Evolutionary conservation across 2,329 filamentous ascomycete genomes (phyloP).

Genomic region (Microthyrium microscopicum): DNA sequence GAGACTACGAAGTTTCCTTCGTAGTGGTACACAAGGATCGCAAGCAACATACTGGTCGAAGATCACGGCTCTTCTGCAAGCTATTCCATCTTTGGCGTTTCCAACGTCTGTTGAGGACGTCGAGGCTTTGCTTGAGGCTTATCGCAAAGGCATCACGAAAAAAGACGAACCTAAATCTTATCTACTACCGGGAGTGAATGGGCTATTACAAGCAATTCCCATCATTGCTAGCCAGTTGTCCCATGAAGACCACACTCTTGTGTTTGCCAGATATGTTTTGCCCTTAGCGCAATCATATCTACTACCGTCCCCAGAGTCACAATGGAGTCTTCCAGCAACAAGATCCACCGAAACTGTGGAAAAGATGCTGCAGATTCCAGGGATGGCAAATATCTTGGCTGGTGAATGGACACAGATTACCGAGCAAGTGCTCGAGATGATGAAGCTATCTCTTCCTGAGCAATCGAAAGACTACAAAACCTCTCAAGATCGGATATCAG

Average conservation of each 20-base stretch:
- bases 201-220: constrained; percentile 50
- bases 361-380: constrained; percentile 22
- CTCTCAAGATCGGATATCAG: constrained; percentile 53
- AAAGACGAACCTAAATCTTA: constrained; percentile 61
- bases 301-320: constrained; percentile 25
- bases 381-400: constrained; percentile 20
- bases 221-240: constrained; percentile 24
- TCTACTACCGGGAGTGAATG: constrained; percentile 52
- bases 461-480: constrained; percentile 59
- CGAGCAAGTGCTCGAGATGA: constrained; percentile 42
- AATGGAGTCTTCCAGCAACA: constrained; percentile 33
- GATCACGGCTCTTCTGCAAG: constrained; percentile 43
- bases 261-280: constrained; percentile 31
- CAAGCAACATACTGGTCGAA: constrained; percentile 56
- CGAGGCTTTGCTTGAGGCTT: constrained; percentile 44
- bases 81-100: constrained; percentile 40
- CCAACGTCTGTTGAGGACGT: constrained; percentile 36
- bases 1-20: constrained; percentile 54
- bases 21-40: constrained; percentile 71
- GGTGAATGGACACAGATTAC: constrained; percentile 48
- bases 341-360: constrained; percentile 22
- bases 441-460: constrained; percentile 64
- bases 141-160: constrained; percentile 53
- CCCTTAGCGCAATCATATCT: constrained; percentile 39
- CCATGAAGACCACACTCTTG: constrained; percentile 27